phyloP scores from a whole-genome alignment of 2,329 filamentous ascomycete genomes.

The Fusarium compactum region DNA sequence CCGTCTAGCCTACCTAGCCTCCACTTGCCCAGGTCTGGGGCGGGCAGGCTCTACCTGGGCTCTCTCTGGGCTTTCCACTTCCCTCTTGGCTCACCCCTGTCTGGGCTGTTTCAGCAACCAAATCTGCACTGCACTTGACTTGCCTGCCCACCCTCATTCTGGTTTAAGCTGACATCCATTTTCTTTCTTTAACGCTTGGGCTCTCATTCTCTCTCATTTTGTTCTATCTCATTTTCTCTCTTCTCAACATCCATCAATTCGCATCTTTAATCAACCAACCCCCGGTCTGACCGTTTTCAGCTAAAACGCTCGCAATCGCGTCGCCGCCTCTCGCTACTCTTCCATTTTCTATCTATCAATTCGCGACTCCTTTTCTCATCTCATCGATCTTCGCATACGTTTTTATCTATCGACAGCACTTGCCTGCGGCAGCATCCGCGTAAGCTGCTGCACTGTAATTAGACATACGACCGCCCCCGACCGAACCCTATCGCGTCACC shows the following conservation, averaged over 20 bases:
- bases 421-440: constrained; percentile 22
- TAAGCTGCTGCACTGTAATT: constrained; percentile 23
- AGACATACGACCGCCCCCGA: constrained; percentile 30
- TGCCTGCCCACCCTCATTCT: constrained; percentile 4
- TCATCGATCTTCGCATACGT: constrained; percentile 19
- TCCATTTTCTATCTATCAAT: constrained; percentile 10
- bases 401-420: constrained; percentile 14
- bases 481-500: constrained; percentile 30
- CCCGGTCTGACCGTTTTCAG: constrained; percentile 25
- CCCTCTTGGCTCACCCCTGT: constrained; percentile 15
- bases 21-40: too few relatives aligned
- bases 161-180: constrained; percentile 35
- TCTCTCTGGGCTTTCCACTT: constrained; percentile 4
- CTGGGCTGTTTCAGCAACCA: constrained; percentile 35
- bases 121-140: background rate
- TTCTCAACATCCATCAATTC: constrained; percentile 28
- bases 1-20: background rate
- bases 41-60: too few relatives aligned
- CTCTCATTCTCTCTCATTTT: constrained; percentile 34
- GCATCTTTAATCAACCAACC: constrained; percentile 10
- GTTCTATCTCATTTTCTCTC: constrained; percentile 39
- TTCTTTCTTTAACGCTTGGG: constrained; percentile 29
- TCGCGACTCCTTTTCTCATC: constrained; percentile 28
- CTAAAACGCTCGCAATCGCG: constrained; percentile 27
- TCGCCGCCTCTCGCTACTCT: constrained; percentile 36